Conservation (phyloP, 2,329 filamentous ascomycete genomes). For the Trichoderma oligosporum region DNA sequence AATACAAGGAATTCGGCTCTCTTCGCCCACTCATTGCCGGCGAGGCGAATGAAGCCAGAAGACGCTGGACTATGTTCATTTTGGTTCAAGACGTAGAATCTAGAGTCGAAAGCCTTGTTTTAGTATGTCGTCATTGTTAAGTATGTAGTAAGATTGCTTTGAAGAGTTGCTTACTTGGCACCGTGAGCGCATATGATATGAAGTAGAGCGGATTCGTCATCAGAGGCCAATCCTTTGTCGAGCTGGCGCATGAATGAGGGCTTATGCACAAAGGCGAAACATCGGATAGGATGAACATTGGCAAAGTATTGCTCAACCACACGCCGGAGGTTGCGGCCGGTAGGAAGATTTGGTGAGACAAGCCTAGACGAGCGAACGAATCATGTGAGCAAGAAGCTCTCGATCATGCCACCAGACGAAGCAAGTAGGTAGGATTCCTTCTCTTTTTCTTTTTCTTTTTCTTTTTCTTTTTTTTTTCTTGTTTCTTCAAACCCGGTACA, state of each 20-base stretch:
- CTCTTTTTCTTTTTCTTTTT: neutral
- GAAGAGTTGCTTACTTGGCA: conserved; percentile 31
- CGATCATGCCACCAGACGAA: neutral
- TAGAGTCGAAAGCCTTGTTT: conserved; percentile 21
- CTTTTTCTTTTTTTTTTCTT: neutral
- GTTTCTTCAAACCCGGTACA: neutral
- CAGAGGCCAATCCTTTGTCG: conserved; percentile 35
- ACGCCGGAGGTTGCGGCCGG: conserved; percentile 33
- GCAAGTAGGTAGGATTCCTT: no score
- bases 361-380: conserved; percentile 27
- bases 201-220: conserved; percentile 37
- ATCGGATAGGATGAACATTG: conserved; percentile 40
- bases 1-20: conserved; percentile 36
- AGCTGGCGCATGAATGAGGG: conserved; percentile 39
- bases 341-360: conserved; percentile 33
- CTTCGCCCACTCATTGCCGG: conserved; percentile 39
- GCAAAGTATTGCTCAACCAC: conserved; percentile 39
- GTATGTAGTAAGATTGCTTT: neutral
- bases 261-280: conserved; percentile 41
- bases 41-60: conserved; percentile 31
- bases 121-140: neutral
- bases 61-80: conserved; percentile 31
- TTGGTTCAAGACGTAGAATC: conserved; percentile 35
- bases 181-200: conserved; percentile 39
- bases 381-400: neutral